Evolutionary conservation across 495 filamentous ascomycete species (phyloP), one percentile per base, ranked within the genome.

Genomic region (Penicillium angulare): DNA sequence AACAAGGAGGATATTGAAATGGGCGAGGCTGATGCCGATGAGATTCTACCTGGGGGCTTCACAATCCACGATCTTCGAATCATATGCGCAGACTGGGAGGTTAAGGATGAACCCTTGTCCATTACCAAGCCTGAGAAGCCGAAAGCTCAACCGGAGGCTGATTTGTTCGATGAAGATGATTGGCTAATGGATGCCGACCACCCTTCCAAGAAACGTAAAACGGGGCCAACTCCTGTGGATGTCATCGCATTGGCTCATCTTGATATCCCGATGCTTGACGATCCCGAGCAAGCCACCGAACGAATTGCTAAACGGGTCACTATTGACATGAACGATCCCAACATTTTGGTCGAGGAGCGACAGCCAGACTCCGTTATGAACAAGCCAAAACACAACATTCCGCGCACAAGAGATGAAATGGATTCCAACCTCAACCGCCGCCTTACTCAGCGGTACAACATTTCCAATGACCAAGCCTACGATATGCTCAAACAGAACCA

Each of bases 401-500:
- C 57, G 40, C 57, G 67, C 32, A 59, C 61, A 13, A 55, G 69
- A 27, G 66, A 74, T n/a, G 64, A 74, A 27, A 56, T 76, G 39
- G 72, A 77, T 45, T 47, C 50, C 7, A 72, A 66, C 42, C 43
- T 69, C 23, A 66, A 74, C 33, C 66, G 68, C 33, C 66, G 69
- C 41, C 69, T 95, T n/a, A 81, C 77, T 21, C 79, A 85, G 53
- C 81, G 91, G 18, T 97, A 95, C 78, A 97, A 97, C 66, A 87
- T 96, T 42, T 96, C 92, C 22, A 96, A 96, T 50, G 93, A 99
- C 60, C 86, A 90, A 38, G 92, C 90, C 2, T 99, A 99, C 63
- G 89, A 96, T 57, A 84, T 88, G 44, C 79, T 99, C 35, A 97
- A 99, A 69, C 90, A 95, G 64, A 99, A 97, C 64, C 89, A 91